Evolutionary conservation across 2,329 filamentous ascomycete species (phyloP), one percentile per base, ranked within the genome.

Genomic region (Colletotrichum orchidophilum): DNA sequence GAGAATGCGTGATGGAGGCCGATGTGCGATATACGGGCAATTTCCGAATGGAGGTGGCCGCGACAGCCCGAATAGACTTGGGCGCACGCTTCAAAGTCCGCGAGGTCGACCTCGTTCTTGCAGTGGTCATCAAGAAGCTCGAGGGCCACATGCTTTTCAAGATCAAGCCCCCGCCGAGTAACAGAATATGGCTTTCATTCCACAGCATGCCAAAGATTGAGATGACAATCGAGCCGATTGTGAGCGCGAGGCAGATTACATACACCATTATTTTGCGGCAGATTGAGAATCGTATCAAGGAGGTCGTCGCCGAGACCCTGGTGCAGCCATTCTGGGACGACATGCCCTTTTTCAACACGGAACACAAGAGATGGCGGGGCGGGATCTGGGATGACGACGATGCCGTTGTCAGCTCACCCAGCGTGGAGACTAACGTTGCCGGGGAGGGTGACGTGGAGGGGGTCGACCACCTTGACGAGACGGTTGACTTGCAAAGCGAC

Each of bases 251-350:
- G 69, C 96, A 98, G 79, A 97, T 99, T 74, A 98, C 96, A 0
- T 98, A 97, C 80, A 94, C 92, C 1, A 89, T 97, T 70, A 96
- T 99, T 66, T 87, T 98, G 13, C 91, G 95, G 60, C 94, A 97
- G 72, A 98, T 99, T 70, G 96, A 99, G 81, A 97, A 93, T 77
- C 89, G 95, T 60, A 98, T 99, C 79, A 93, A 97, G 77, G 95
- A 98, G 81, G 95, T 98, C 9, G 88, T 99, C 71, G 94, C 93
- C 11, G 96, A 99, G 82, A 97, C 95, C 1, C 81, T 98, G 24
- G 96, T 99, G 2, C 86, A 92, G 66, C 96, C 96, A 0, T 97
- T 97, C 78, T 99, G 96, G 96, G 96, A 99, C 74, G 96, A 99
- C 79, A 88, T 94, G 27, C 95, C 96, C 0, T 98, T 99, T 80